Conservation (phyloP, 495 filamentous ascomycete species). For the Hyphodiscus hymeniophilus region DNA sequence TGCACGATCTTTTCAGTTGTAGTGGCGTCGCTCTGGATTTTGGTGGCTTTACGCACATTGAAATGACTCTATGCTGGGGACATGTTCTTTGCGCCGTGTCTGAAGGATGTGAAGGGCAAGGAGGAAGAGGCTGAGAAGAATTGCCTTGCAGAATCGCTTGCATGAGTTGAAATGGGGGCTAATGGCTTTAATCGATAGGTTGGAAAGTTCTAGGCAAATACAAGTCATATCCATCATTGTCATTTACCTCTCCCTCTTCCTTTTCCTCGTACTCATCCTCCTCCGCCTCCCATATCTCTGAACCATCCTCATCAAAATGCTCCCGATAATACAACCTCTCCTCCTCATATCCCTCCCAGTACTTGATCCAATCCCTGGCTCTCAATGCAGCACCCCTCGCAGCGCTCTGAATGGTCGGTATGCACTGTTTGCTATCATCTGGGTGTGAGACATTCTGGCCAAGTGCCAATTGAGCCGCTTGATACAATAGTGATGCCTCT, state of each 20-base stretch:
- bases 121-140: constrained; percentile 6
- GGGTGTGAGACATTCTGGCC: neutral
- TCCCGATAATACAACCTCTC: neutral
- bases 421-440: neutral
- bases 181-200: too few species aligned
- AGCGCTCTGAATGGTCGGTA: neutral
- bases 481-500: neutral
- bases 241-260: too few species aligned
- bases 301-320: too few species aligned
- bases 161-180: too few species aligned
- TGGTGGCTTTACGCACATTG: constrained; percentile 38
- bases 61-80: constrained; percentile 34
- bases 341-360: neutral
- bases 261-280: too few species aligned
- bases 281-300: too few species aligned
- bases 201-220: too few species aligned
- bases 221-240: too few species aligned
- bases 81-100: constrained; percentile 44
- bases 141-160: neutral
- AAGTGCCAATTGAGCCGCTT: constrained; percentile 1
- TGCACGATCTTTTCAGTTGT: constrained; percentile 37
- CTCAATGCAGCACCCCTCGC: constrained; percentile 16
- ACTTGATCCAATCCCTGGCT: neutral
- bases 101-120: constrained; percentile 30
- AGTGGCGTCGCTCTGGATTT: constrained; percentile 44